These are phyloP conservation scores for Epichloe elymi DNA, from an alignment of 2,329 filamentous ascomycete genomes.

Conservation along the genomic window DNA sequence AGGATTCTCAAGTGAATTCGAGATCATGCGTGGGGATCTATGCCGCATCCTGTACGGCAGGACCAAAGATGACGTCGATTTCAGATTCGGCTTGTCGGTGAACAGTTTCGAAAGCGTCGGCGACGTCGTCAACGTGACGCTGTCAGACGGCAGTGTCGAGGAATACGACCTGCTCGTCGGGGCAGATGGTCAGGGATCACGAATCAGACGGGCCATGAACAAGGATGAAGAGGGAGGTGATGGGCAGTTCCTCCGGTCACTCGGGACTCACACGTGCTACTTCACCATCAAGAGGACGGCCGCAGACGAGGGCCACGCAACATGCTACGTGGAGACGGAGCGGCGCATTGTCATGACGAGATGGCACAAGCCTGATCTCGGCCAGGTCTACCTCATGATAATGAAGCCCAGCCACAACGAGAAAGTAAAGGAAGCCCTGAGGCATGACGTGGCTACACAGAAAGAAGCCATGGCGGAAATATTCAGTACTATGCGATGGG, in stretches of 20 bases:
- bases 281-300: conserved; percentile 21
- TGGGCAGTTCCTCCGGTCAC: conserved; percentile 1
- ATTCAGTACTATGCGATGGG: conserved; percentile 32
- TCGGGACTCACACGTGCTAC: conserved; percentile 20
- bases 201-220: conserved; percentile 7
- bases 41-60: conserved; percentile 28
- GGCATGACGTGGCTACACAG: conserved; percentile 7
- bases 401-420: conserved; percentile 13
- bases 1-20: conserved; percentile 33
- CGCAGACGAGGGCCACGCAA: conserved; percentile 2
- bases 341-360: conserved; percentile 22
- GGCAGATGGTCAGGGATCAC: conserved; percentile 9
- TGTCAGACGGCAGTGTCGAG: conserved; percentile 8
- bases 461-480: conserved; percentile 25
- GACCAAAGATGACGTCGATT: conserved; percentile 13
- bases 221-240: neutral
- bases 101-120: neutral
- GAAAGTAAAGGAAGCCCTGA: conserved; percentile 10
- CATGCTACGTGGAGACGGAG: conserved; percentile 21
- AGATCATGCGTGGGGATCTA: conserved; percentile 42
- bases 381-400: conserved; percentile 12
- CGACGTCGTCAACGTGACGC: conserved; percentile 7
- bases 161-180: conserved; percentile 9
- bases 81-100: conserved; percentile 13
- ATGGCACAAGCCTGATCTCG: conserved; percentile 12